Conservation (phyloP, 1,284 basidiomycete species). For the Malassezia globosa region DNA sequence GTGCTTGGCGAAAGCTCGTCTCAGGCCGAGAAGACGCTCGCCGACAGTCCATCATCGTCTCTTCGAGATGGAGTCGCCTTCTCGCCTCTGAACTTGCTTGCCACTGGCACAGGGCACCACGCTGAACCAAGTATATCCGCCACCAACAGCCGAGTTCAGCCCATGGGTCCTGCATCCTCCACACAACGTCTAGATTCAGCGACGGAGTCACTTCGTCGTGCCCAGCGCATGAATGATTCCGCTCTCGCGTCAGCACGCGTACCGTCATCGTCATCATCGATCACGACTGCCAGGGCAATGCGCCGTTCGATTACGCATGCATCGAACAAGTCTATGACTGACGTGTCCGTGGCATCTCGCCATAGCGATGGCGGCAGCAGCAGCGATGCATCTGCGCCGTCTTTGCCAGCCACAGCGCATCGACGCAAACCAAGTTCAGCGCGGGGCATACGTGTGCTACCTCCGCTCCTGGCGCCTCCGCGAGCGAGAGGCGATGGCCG, state of each 20-base stretch:
- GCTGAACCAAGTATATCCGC: slow-evolving; percentile 12
- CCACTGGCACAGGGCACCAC: background rate
- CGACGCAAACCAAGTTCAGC: background rate
- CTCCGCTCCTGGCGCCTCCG: slow-evolving; percentile 8
- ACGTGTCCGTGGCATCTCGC: too few species aligned
- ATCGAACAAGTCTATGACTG: too few species aligned
- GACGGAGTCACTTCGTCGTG: background rate
- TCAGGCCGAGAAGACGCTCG: background rate
- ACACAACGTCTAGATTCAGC: too few species aligned
- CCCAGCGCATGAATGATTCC: background rate
- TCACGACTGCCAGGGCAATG: too few species aligned
- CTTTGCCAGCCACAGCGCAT: too few species aligned
- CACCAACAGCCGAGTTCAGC: too few species aligned
- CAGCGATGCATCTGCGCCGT: background rate
- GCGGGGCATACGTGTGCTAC: slow-evolving; percentile 1
- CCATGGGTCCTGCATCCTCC: too few species aligned
- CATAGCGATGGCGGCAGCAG: background rate
- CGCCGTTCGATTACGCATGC: too few species aligned
- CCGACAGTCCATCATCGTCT: background rate
- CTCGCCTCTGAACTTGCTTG: slow-evolving; percentile 3
- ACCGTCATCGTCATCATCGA: too few species aligned
- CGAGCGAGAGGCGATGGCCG: background rate
- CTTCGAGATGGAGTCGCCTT: background rate
- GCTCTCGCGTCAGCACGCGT: too few species aligned
- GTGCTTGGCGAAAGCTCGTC: slow-evolving; percentile 1